Base-by-base conservation (phyloP, 768 basidiomycete genomes). In the Coprinopsis sp. region DNA sequence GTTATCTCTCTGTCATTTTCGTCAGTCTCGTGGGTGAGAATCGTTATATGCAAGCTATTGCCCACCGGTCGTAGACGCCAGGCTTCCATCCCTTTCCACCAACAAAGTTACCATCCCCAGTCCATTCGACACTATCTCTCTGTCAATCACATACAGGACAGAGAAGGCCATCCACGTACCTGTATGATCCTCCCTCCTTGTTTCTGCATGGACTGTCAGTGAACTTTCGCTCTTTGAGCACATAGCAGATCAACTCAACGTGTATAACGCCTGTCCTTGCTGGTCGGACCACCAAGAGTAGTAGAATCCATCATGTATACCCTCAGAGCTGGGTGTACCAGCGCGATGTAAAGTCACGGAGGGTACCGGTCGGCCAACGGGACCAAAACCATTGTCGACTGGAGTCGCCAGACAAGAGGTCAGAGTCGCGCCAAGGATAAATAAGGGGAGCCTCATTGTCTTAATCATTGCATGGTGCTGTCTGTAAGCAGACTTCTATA, bases 81-180 rank as follows among this genome's bases (percentile, higher is more conserved):
- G 67, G 63, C 43, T 64, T 65, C 66, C 68, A 70, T 25, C 67
- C 67, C 24, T 68, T 64, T 29, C 70, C 70, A 40, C 59, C 70
- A n/a, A 70, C 67, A 29, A 69, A 54, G 54, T 70, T 65, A 33
- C 62, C 67, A 33, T 51, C 49, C 49, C 57, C 57, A 5, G 57
- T 52, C n/a, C 51, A 54, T 67, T 67, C 66, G 19, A 52, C 55
- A 5, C 47, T 44, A n/a, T 11, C 22, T 11, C 6, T 6, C 16
- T 11, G 5, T 10, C 11, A 39, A 11, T n/a, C 13, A 21, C 21
- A 8, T 16, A 6, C 13, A 19, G 16, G n/a, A 39, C 4, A 12
- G 5, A 6, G 21, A 5, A 39, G 10, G 16, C 10, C 6, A 19
- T n/a, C n/a, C n/a, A 39, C 6, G 13, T 11, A 11, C 16, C 10